Base-by-base conservation (phyloP, 345 rosid genomes). In the Ceriops tagal region DNA sequence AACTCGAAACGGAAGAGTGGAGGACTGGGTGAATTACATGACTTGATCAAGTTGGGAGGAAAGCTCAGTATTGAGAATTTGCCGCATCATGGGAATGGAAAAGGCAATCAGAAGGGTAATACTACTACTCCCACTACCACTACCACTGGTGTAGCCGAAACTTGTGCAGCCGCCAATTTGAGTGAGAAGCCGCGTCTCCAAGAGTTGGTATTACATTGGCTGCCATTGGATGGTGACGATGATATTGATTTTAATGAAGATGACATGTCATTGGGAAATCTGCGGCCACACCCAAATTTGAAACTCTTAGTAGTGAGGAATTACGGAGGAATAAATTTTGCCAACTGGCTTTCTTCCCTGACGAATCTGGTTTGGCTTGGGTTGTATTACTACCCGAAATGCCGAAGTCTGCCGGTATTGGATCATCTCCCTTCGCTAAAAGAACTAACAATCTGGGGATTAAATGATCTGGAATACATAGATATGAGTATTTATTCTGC, bases 271-370 rank as follows among this genome's bases (percentile, higher is more conserved):
- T 24, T 74, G 69, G 69, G 57, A 61, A 31, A 4, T 9, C 69
- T 74, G 19, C 69, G 52, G 13, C 71, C 77, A 34, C 71, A 61
- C 46, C 18, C 62, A 6, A 73, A 73, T 67, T 57, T 73, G 30
- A 66, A 60, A 31, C 11, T n/a, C 21, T 62, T 73, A 6, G 8
- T 13, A 18, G 66, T 73, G 32, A 28, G 19, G n/a, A 61, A 70
- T n/a, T 73, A 61, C 37, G 46, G 71, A 11, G 77, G 71, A 27
- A 2, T 37, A 24, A 67, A 28, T 35, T 53, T 73, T 15, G 56
- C 71, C 6, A 61, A 32, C 24, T 66, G 71, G 71, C 30, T 73
- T 37, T 28, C 62, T 19, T 61, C 61, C 9, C 67, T 73, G 21
- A 27, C 16, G 27, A 66, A 52, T 66, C 16, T 73, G 7, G 61